Conservation (phyloP, 148 eudicot species). For the Rhododendron griersonianum region DNA sequence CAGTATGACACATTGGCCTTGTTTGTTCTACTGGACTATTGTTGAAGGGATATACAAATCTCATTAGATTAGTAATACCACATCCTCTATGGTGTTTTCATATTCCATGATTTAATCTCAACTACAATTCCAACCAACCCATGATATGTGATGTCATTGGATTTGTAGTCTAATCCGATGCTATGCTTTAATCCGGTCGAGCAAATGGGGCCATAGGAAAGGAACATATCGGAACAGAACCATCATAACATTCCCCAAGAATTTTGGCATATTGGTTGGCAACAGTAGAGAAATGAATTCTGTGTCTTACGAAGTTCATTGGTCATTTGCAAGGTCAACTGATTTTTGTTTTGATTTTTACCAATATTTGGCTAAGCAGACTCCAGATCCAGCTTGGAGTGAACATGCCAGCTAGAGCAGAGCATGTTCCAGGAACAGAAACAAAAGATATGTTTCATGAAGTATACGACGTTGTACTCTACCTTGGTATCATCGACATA, state of each 20-base stretch:
- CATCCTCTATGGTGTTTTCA: background rate
- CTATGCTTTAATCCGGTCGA: background rate
- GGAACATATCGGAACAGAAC: background rate
- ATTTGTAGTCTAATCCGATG: background rate
- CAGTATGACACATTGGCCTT: background rate
- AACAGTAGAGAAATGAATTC: background rate
- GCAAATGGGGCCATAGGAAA: background rate
- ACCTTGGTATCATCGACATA: slow-evolving; percentile 92
- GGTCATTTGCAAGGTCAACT: background rate
- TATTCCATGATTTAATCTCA: background rate
- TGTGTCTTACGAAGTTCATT: background rate
- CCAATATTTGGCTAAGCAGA: slow-evolving; percentile 29
- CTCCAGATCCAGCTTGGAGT: slow-evolving; percentile 97
- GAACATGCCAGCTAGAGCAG: slow-evolving; percentile 98
- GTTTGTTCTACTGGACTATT: background rate
- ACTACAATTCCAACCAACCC: background rate
- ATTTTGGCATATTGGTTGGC: background rate
- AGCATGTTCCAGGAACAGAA: slow-evolving; percentile 45
- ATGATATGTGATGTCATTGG: background rate
- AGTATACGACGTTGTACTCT: slow-evolving; percentile 84
- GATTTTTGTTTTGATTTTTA: background rate
- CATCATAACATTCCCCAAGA: background rate
- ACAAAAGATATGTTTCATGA: slow-evolving; percentile 44
- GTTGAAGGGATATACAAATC: background rate
- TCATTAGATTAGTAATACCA: background rate